A percentile compares a stretch with the other conserved stretches of the same genome.
phyloP scores from a whole-genome alignment of 2,329 filamentous ascomycete genomes.

The Pestalotiopsis sp. region DNA sequence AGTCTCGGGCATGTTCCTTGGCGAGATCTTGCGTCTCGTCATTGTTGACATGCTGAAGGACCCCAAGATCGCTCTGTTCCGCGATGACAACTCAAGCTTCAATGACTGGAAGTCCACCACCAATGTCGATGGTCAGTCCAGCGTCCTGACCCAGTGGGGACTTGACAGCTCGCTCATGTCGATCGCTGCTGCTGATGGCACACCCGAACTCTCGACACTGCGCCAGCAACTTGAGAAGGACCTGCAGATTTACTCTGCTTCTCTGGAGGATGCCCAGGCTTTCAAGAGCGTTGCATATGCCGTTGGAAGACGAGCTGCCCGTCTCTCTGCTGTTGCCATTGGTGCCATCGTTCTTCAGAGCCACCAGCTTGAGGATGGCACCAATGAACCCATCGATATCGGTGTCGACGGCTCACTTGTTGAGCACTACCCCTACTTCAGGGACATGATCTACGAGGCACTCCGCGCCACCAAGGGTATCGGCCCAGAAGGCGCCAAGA shows the following conservation, averaged over 20 bases:
- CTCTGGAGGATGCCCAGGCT: constrained; percentile 81
- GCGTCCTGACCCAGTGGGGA: constrained; percentile 80
- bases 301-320: constrained; percentile 84
- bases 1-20: constrained; percentile 96
- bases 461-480: constrained; percentile 76
- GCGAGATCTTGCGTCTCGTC: constrained; percentile 84
- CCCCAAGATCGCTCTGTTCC: constrained; percentile 70
- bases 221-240: constrained; percentile 78
- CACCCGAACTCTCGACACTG: constrained; percentile 69
- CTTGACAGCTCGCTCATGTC: constrained; percentile 91
- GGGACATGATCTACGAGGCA: constrained; percentile 83
- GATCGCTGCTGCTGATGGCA: constrained; percentile 79
- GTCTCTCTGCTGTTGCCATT: constrained; percentile 85
- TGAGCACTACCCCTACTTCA: constrained; percentile 93
- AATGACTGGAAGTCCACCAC: constrained; percentile 74
- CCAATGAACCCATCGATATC: constrained; percentile 78
- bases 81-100: constrained; percentile 70
- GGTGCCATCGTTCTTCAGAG: constrained; percentile 82
- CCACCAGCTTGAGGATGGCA: constrained; percentile 64
- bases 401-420: constrained; percentile 94
- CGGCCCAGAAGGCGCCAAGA: constrained; percentile 76
- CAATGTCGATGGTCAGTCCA: constrained; percentile 63
- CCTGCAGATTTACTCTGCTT: constrained; percentile 75
- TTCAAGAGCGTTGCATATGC: constrained; percentile 83
- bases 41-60: constrained; percentile 74